Evolutionary conservation across 2,329 filamentous ascomycete genomes (phyloP), one percentile per base, ranked within the genome.

Genomic region (Thyridium curvatum): DNA sequence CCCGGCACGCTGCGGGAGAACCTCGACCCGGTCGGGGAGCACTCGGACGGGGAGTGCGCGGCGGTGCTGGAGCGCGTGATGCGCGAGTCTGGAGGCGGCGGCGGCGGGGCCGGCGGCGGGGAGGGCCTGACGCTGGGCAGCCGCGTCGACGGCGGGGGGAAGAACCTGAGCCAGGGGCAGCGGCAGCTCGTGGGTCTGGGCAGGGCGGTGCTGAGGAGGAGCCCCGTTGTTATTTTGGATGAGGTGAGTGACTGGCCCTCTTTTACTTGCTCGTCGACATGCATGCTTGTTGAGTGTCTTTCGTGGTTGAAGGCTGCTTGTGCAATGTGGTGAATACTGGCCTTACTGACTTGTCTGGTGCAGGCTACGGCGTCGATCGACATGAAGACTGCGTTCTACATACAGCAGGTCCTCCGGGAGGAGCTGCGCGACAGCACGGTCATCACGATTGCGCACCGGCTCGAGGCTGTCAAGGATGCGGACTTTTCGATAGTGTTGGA

Each of bases 21-120:
- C 52, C 70, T 90, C 16, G 85, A 90, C 47, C 81, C 85, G 0
- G 67, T 84, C 38, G 65, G 65, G 6, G 75, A 82, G 44, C 69
- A 70, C 40, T 68, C 77, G 13, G 68, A 77, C 34, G 54, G 52
- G 3, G 72, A 72, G 40, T 74, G 73, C 51, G 57, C 58, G 4
- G 58, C 60, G 7, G 69, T 74, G 2, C 65, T 89, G 3, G 65
- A 65, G 12, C 74, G 79, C 8, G 82, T 84, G 0, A 61, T 89
- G 0, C 71, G 74, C 2, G 50, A 57, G n/a, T 33, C 40, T 26
- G 10, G 6, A 6, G 21, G 21, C 10, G 17, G 39, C 40, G 21
- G 42, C 15, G 14, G 33, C 18, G 34, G 43, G 39, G 21, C 35
- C 35, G 44, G 45, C 8, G 35, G 34, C 5, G 35, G 36, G 10